Evolutionary conservation across 768 basidiomycete species (phyloP), one percentile per base, ranked within the genome.

Genomic region (Leccinum olivaceopallidum): DNA sequence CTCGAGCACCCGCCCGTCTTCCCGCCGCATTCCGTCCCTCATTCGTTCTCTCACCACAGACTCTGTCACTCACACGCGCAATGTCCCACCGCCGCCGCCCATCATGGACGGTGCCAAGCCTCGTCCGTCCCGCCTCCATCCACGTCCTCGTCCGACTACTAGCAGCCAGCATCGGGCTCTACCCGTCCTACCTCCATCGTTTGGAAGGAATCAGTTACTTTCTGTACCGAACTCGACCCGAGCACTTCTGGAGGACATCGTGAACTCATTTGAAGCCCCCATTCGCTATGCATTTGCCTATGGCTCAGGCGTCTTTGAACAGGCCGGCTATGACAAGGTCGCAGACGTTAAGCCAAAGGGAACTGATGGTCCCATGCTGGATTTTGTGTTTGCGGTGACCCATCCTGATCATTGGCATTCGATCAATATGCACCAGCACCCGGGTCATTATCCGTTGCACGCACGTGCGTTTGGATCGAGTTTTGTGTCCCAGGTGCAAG

Each of bases 231-330:
- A 88, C 70, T 86, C 89, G 26, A 94, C 89, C 3, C 84, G 92
- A 5, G 87, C 89, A 4, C 78, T 94, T 26, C 81, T 96, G 16
- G 91, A 95, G 69, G 80, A 82, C 60, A 88, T 98, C 59, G 88
- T 97, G 36, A 78, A 79, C 14, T 81, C 85, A 53, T 96, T 98
- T 68, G 83, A 93, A 47, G 92, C 93, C 0, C 95, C 95, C 10
- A 91, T 98, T 53, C 88, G 95, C 22, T 98, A 96, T 79, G 97
- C 95, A 1, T 95, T 98, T 70, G 97, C 97, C 0, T 99, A 98
- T 71, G 97, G 97, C 13, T 94, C 90, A 3, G 97, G 96, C 0
- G 95, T 98, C 2, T 97, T 97, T 67, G 86, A 92, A 69, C 97
- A 99, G 75, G 87, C 88, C 57, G 92, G 95, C 18, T 92, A 95